Conservation (phyloP, 805 yeast genomes). For the Wickerhamiella alocasiicola region DNA sequence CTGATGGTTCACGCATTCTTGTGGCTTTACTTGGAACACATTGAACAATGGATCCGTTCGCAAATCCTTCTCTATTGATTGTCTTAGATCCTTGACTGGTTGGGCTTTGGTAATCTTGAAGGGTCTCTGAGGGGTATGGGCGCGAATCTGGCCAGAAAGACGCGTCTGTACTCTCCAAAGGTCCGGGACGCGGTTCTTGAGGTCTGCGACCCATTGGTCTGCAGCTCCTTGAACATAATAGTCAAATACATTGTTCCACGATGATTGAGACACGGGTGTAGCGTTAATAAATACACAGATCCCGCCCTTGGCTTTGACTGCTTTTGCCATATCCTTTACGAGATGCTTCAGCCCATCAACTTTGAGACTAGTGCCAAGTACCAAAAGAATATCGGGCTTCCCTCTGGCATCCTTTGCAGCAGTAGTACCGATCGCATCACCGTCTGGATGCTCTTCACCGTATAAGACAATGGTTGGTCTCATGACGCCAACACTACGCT, state of each 20-base stretch:
- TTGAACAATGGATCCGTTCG: not conserved
- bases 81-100: not conserved
- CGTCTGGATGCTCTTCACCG: conserved; percentile 87
- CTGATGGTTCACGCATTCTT: conserved; percentile 5
- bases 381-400: conserved; percentile 67
- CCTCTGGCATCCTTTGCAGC: conserved; percentile 45
- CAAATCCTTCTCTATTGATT: conserved; percentile 2
- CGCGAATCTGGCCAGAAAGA: conserved; percentile 9
- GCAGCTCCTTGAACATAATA: conserved; percentile 71
- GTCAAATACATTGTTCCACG: conserved; percentile 66
- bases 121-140: not conserved
- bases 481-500: conserved; percentile 61
- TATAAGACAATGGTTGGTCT: conserved; percentile 86
- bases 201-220: conserved; percentile 58
- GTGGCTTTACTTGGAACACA: conserved; percentile 3
- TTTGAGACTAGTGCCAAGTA: conserved; percentile 84
- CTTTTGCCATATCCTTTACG: conserved; percentile 54
- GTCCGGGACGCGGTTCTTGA: conserved; percentile 44
- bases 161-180: conserved; percentile 43
- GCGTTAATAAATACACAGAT: conserved; percentile 65
- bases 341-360: conserved; percentile 80
- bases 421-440: conserved; percentile 66
- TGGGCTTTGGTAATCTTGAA: not conserved
- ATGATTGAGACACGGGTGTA: conserved; percentile 40
- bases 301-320: conserved; percentile 66